phyloP scores from a whole-genome alignment of 176 grass and related monocot genomes.

The Thinopyrum elongatum region DNA sequence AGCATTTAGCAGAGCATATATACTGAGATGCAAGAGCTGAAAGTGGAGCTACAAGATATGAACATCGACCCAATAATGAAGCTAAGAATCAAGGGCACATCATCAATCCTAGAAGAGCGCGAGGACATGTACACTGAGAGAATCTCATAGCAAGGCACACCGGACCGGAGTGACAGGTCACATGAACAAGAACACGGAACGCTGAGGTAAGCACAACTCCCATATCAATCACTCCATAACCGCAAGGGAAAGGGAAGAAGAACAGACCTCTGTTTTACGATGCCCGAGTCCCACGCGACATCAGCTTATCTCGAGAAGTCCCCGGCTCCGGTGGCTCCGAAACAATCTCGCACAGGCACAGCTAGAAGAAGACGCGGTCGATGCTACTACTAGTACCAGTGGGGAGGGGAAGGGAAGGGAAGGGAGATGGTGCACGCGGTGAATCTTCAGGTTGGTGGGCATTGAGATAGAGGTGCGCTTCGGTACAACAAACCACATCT shows the following conservation, averaged over 20 bases:
- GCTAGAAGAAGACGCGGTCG: neutral
- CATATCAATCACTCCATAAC: too few relatives aligned
- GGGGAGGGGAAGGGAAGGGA: too few relatives aligned
- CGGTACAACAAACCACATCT: too few relatives aligned
- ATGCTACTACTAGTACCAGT: neutral
- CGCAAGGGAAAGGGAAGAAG: neutral
- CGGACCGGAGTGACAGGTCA: too few relatives aligned
- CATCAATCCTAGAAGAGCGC: too few relatives aligned
- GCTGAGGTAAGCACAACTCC: too few relatives aligned
- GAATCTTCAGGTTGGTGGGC: slow-evolving; percentile 24
- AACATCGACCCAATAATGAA: neutral
- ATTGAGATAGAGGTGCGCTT: too few relatives aligned
- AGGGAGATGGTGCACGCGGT: neutral
- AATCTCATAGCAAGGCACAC: too few relatives aligned
- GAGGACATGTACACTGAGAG: too few relatives aligned
- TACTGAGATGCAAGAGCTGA: neutral
- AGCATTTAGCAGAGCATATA: neutral
- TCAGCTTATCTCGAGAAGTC: neutral
- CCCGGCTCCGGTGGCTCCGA: neutral
- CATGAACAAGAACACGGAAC: too few relatives aligned
- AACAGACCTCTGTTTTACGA: slow-evolving; percentile 4
- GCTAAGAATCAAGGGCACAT: too few relatives aligned
- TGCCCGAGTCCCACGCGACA: neutral
- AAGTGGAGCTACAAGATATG: neutral
- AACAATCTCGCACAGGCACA: neutral